Conservation (phyloP, 805 yeast genomes). For the Yarrowia yakushimensis region DNA sequence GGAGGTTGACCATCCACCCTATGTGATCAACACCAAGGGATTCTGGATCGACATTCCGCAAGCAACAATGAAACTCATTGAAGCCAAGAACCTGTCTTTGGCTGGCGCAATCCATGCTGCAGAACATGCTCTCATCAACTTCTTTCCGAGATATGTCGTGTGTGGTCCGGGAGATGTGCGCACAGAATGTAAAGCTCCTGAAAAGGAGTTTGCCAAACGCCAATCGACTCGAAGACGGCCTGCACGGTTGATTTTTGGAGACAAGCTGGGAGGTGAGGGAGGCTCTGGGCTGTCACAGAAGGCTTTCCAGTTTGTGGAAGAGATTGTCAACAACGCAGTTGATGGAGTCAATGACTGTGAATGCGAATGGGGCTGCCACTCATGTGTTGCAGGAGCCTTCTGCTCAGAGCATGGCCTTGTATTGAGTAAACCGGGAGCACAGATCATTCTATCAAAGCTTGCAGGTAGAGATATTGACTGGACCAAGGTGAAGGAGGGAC, state of each 20-base stretch:
- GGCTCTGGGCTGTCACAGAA: slow-evolving; percentile 80
- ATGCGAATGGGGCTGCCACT: slow-evolving; percentile 65
- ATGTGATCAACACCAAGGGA: slow-evolving; percentile 65
- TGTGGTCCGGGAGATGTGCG: slow-evolving; percentile 66
- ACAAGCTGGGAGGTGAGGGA: slow-evolving; percentile 71
- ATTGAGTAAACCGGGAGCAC: slow-evolving; percentile 81
- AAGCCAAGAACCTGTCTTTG: slow-evolving; percentile 55
- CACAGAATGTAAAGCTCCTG: slow-evolving; percentile 97
- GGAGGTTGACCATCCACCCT: slow-evolving; percentile 88
- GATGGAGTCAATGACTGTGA: slow-evolving; percentile 63
- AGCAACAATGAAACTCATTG: slow-evolving; percentile 56
- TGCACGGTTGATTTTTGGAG: slow-evolving; percentile 79
- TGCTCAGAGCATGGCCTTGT: slow-evolving; percentile 83
- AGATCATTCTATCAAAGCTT: slow-evolving; percentile 60
- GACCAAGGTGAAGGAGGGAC: slow-evolving; percentile 41
- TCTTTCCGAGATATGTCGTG: slow-evolving; percentile 68
- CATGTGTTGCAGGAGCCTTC: slow-evolving; percentile 77
- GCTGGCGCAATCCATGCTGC: slow-evolving; percentile 98
- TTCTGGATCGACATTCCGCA: slow-evolving; percentile 87
- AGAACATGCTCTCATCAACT: slow-evolving; percentile 81
- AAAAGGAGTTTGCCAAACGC: slow-evolving; percentile 82
- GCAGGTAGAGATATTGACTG: slow-evolving; percentile 52
- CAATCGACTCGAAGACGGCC: slow-evolving; percentile 75
- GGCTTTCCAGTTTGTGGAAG: slow-evolving; percentile 74
- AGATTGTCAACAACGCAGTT: slow-evolving; percentile 45